A percentile compares a stretch with the other conserved stretches of the same genome.
Conservation (phyloP, 2,329 filamentous ascomycete genomes). For the Colletotrichum simmondsii region DNA sequence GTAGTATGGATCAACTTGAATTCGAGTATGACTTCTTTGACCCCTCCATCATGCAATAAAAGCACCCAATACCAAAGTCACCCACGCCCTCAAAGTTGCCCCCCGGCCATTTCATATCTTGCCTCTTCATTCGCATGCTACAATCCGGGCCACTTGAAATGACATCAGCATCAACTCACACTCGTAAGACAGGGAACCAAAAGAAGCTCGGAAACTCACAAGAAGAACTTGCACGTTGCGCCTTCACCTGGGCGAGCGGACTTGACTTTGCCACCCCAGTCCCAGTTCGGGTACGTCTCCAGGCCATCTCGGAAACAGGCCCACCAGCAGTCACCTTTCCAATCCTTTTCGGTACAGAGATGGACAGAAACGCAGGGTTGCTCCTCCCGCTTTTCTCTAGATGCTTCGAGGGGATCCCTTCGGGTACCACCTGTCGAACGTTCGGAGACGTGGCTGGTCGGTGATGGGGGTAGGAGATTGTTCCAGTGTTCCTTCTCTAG, state of each 20-base stretch:
- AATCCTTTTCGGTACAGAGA: background rate
- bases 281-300: background rate
- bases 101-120: background rate
- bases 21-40: background rate
- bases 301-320: background rate
- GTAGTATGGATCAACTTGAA: background rate
- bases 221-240: background rate
- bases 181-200: background rate
- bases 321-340: background rate
- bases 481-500: background rate
- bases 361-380: background rate
- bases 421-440: background rate
- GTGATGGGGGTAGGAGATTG: background rate
- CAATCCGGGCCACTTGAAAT: background rate
- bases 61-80: background rate
- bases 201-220: background rate
- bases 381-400: background rate
- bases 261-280: background rate
- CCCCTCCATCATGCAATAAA: background rate
- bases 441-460: background rate
- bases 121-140: background rate
- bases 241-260: background rate
- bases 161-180: background rate
- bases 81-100: background rate
- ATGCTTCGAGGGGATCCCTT: background rate